A percentile compares a stretch with the other conserved stretches of the same genome.
These are phyloP conservation scores for Penicillium sp. DNA, from an alignment of 2,329 filamentous ascomycete genomes.

Conservation along the genomic window DNA sequence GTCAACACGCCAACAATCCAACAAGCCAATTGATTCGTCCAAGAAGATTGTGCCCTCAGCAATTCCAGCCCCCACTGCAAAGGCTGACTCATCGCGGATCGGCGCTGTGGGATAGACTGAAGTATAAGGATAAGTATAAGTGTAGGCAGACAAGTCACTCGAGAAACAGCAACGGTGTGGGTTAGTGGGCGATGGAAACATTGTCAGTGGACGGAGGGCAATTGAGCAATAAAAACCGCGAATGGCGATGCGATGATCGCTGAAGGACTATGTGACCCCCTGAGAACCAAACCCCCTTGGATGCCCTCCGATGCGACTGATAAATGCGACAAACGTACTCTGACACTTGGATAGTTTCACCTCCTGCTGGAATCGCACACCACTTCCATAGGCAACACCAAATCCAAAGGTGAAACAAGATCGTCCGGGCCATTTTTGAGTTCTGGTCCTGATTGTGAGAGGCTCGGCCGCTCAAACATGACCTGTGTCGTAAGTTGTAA, in stretches of 20 bases:
- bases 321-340: neutral
- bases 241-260: too few species aligned
- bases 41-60: too few species aligned
- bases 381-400: neutral
- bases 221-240: too few species aligned
- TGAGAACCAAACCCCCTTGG: too few species aligned
- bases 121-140: too few species aligned
- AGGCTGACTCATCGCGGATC: neutral
- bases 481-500: neutral
- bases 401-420: neutral
- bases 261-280: too few species aligned
- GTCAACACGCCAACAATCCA: too few species aligned
- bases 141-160: too few species aligned
- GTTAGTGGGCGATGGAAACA: too few species aligned
- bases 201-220: too few species aligned
- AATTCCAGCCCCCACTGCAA: neutral
- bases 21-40: too few species aligned
- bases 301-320: neutral
- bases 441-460: neutral
- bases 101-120: neutral
- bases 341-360: neutral
- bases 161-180: too few species aligned
- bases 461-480: neutral
- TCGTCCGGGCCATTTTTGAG: neutral
- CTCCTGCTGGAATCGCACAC: neutral